Percentiles rank a stretch among this genome's conserved stretches.
These are phyloP conservation scores for Heterobasidion irregulare DNA, from an alignment of 1,284 basidiomycete genomes.

Conservation along the genomic window DNA sequence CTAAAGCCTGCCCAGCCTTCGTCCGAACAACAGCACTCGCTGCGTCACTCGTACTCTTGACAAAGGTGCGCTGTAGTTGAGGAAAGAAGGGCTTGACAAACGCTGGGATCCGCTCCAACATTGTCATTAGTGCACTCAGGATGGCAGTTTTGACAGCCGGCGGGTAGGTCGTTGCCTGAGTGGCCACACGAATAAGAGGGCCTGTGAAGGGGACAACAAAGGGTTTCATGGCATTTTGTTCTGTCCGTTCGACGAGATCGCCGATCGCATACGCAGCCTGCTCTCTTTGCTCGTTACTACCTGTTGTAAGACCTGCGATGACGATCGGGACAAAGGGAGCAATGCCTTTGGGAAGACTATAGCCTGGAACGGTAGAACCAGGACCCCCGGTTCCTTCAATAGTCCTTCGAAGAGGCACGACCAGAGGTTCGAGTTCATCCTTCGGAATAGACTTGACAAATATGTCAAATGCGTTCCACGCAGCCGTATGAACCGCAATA, in stretches of 20 bases:
- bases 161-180: constrained; percentile 81
- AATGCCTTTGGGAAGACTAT: constrained; percentile 87
- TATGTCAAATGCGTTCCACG: constrained; percentile 78
- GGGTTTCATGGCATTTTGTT: constrained; percentile 86
- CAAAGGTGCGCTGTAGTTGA: constrained; percentile 93
- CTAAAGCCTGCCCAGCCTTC: constrained; percentile 79
- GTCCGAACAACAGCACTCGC: constrained; percentile 75
- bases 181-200: constrained; percentile 90
- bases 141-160: constrained; percentile 90
- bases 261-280: constrained; percentile 93
- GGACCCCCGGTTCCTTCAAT: constrained; percentile 84
- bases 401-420: constrained; percentile 82
- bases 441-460: constrained; percentile 92
- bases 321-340: constrained; percentile 84
- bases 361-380: constrained; percentile 78
- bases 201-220: constrained; percentile 97
- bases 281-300: constrained; percentile 81
- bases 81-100: constrained; percentile 99
- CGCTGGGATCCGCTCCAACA: constrained; percentile 78
- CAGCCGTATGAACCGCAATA: constrained; percentile 71
- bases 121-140: constrained; percentile 71
- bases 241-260: constrained; percentile 88
- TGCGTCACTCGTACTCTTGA: constrained; percentile 86
- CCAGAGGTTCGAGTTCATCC: constrained; percentile 85
- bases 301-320: constrained; percentile 79